Evolutionary conservation across 2,329 filamentous ascomycete genomes (phyloP).

Genomic region (Trichophyton schoenleinii): DNA sequence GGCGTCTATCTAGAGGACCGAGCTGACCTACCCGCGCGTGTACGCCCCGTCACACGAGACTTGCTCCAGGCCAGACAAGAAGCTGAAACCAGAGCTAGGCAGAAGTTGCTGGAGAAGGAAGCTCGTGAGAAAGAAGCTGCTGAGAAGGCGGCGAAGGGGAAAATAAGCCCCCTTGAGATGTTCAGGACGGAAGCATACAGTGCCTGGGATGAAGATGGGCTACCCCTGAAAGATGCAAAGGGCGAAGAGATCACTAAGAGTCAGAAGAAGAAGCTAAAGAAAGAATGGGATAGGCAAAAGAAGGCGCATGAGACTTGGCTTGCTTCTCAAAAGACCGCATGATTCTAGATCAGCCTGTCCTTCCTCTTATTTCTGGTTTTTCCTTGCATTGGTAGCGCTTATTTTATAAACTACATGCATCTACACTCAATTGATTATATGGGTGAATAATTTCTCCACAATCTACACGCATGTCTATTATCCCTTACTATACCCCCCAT

Average conservation of each 20-base stretch:
- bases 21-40: slow-evolving; percentile 54
- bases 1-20: slow-evolving; percentile 84
- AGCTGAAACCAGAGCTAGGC: slow-evolving; percentile 33
- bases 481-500: background rate
- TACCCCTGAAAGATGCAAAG: slow-evolving; percentile 64
- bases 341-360: background rate
- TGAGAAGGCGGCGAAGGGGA: slow-evolving; percentile 43
- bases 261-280: slow-evolving; percentile 66
- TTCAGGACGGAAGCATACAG: slow-evolving; percentile 51
- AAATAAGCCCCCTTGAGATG: slow-evolving; percentile 46
- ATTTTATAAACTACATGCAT: background rate
- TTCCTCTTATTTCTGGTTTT: background rate
- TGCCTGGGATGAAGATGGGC: slow-evolving; percentile 70
- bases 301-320: slow-evolving; percentile 60
- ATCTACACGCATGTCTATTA: background rate
- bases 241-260: slow-evolving; percentile 73
- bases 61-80: slow-evolving; percentile 42
- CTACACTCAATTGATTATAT: background rate
- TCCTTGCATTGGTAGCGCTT: background rate
- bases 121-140: slow-evolving; percentile 42
- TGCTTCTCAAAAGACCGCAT: background rate
- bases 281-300: slow-evolving; percentile 85
- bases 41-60: slow-evolving; percentile 52
- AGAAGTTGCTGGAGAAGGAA: slow-evolving; percentile 48
- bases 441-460: background rate